phyloP scores from a whole-genome alignment of 1,139 yeast genomes.

The Ogataea hybrid region DNA sequence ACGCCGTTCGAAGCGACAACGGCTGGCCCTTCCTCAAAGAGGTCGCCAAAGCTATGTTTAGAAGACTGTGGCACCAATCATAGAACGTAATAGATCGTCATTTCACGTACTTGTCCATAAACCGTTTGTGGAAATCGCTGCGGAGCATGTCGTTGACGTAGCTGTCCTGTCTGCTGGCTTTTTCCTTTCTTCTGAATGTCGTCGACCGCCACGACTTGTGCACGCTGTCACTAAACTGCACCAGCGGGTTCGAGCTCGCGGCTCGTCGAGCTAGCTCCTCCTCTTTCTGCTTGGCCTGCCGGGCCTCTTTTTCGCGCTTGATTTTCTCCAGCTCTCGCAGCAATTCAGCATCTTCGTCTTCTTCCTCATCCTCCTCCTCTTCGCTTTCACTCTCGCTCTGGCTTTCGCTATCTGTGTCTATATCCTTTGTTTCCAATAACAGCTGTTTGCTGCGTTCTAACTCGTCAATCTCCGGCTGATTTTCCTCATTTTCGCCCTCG shows the following conservation, averaged over 20 bases:
- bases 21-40: slow-evolving; percentile 75
- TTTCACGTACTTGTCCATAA: slow-evolving; percentile 62
- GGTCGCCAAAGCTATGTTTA: slow-evolving; percentile 43
- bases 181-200: slow-evolving; percentile 40
- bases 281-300: slow-evolving; percentile 29
- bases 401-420: slow-evolving; percentile 33
- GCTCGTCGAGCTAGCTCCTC: slow-evolving; percentile 28
- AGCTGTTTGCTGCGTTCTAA: slow-evolving; percentile 32
- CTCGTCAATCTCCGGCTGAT: slow-evolving; percentile 28
- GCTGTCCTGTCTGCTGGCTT: slow-evolving; percentile 23
- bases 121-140: slow-evolving; percentile 69
- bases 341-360: slow-evolving; percentile 34
- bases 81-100: slow-evolving; percentile 26
- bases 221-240: slow-evolving; percentile 32
- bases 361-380: slow-evolving; percentile 30
- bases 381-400: slow-evolving; percentile 21
- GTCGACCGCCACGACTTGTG: slow-evolving; percentile 52
- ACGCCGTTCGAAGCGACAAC: slow-evolving; percentile 86
- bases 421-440: slow-evolving; percentile 26
- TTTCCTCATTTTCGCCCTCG: slow-evolving; percentile 16
- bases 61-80: slow-evolving; percentile 32
- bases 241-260: slow-evolving; percentile 43
- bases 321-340: slow-evolving; percentile 43
- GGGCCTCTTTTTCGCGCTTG: slow-evolving; percentile 31
- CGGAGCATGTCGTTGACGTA: slow-evolving; percentile 65